These are phyloP conservation scores for Pythium insidiosum DNA, from an alignment of 352 stramenopile species.

Conservation along the genomic window DNA sequence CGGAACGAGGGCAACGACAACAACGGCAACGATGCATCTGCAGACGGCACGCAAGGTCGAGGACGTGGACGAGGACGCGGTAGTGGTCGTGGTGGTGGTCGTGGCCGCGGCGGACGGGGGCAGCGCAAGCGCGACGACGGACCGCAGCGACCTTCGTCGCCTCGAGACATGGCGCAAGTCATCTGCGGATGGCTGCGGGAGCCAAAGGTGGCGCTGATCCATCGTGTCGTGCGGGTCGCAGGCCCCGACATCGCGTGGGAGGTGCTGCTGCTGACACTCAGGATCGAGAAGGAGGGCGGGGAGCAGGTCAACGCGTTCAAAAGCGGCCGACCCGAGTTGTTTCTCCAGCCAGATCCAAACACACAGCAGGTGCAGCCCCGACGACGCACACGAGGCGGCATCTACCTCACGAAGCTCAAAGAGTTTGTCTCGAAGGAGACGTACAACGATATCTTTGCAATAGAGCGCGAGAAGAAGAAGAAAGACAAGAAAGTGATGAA, in stretches of 20 bases:
- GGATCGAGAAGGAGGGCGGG: slow-evolving; percentile 53
- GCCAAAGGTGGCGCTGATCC: slow-evolving; percentile 59
- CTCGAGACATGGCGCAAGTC: slow-evolving; percentile 45
- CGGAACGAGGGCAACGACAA: too few species aligned
- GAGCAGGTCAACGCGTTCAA: slow-evolving; percentile 37
- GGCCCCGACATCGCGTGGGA: slow-evolving; percentile 51
- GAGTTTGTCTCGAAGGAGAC: slow-evolving; percentile 50
- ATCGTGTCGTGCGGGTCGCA: slow-evolving; percentile 62
- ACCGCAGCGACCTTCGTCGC: slow-evolving; percentile 26
- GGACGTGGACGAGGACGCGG: background rate
- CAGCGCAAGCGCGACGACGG: slow-evolving; percentile 2
- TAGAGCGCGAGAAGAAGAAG: slow-evolving; percentile 72
- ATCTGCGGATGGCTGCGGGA: slow-evolving; percentile 49
- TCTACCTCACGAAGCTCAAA: slow-evolving; percentile 63
- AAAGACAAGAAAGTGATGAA: slow-evolving; percentile 50
- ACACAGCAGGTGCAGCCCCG: slow-evolving; percentile 35
- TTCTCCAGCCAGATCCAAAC: slow-evolving; percentile 31
- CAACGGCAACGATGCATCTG: too few species aligned
- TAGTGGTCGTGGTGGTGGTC: background rate
- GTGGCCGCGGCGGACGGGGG: background rate
- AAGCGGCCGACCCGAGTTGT: slow-evolving; percentile 36
- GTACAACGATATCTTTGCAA: slow-evolving; percentile 70
- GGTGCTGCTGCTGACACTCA: slow-evolving; percentile 54
- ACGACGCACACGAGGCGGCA: slow-evolving; percentile 57
- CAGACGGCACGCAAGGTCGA: too few species aligned